A percentile compares a stretch with the other conserved stretches of the same genome.
Evolutionary conservation across 805 yeast species (phyloP).

Genomic region (Candida silvicultrix): DNA sequence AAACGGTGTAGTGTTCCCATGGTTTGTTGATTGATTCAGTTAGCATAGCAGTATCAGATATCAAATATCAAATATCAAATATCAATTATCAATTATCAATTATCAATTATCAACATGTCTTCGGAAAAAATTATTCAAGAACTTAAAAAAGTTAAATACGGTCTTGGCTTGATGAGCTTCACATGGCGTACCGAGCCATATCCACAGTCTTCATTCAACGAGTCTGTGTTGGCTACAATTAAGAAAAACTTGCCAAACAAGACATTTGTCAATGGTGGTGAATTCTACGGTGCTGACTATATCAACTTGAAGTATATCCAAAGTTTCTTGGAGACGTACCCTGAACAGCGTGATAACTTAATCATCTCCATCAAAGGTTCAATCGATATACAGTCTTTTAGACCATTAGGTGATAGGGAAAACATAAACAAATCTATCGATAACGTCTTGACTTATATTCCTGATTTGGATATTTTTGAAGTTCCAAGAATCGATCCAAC

Average conservation of each 20-base stretch:
- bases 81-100: no score
- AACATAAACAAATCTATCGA: constrained; percentile 42
- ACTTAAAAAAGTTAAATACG: constrained; percentile 21
- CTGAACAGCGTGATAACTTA: constrained; percentile 50
- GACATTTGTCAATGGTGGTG: constrained; percentile 67
- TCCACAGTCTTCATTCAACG: constrained; percentile 47
- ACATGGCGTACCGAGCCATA: constrained; percentile 62
- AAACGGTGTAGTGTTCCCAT: not conserved
- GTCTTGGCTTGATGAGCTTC: constrained; percentile 79
- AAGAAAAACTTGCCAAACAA: constrained; percentile 31
- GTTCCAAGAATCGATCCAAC: constrained; percentile 62
- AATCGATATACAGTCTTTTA: constrained; percentile 25
- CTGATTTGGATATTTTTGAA: constrained; percentile 57
- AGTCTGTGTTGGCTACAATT: constrained; percentile 46
- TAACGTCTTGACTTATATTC: constrained; percentile 31
- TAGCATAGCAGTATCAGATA: no score
- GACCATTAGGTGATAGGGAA: constrained; percentile 47
- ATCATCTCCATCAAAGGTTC: constrained; percentile 69
- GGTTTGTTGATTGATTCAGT: no score
- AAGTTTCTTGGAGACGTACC: constrained; percentile 50
- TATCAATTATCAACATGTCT: no score
- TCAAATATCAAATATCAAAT: no score
- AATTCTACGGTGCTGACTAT: constrained; percentile 59
- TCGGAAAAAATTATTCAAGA: not conserved
- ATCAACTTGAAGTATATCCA: constrained; percentile 51